phyloP scores from a whole-genome alignment of 768 basidiomycete species.

The Leccinum pellstonianum region DNA sequence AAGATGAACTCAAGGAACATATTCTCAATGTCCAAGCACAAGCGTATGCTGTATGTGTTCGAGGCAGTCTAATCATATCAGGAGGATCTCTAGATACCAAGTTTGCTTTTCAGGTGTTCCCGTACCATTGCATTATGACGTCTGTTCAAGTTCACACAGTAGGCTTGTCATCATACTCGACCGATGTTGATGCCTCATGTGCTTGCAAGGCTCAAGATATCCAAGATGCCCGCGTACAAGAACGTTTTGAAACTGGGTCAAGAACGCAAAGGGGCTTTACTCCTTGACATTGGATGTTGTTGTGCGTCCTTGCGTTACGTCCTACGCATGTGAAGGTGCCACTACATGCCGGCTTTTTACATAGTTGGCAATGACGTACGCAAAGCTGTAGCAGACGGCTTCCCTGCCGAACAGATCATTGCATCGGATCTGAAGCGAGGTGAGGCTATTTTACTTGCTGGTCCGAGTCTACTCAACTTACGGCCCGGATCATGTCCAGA shows the following conservation, averaged over 20 bases:
- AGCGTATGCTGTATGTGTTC: conserved; percentile 32
- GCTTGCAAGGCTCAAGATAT: conserved; percentile 22
- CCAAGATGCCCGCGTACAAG: conserved; percentile 20
- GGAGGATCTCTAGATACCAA: not conserved
- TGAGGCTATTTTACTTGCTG: conserved; percentile 8
- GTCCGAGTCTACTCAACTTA: not conserved
- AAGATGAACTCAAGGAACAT: conserved; percentile 32
- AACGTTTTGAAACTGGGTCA: conserved; percentile 36
- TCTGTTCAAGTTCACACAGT: conserved; percentile 19
- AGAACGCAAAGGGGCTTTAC: conserved; percentile 35
- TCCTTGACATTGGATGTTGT: conserved; percentile 48
- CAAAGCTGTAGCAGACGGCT: conserved; percentile 43
- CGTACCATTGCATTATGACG: conserved; percentile 29
- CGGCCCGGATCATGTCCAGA: conserved; percentile 31
- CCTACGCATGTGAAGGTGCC: not conserved
- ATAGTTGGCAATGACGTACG: conserved; percentile 43
- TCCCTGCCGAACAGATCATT: conserved; percentile 36
- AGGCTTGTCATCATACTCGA: not conserved
- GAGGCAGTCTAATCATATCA: not conserved
- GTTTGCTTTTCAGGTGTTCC: conserved; percentile 15
- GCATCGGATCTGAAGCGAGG: conserved; percentile 40
- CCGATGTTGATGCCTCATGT: not conserved
- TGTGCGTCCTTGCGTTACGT: conserved; percentile 27
- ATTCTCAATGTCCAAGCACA: conserved; percentile 33
- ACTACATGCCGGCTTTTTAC: not conserved